Evolutionary conservation across 75 land plant genomes (phyloP).

Genomic region (Cryptomeria japonica): DNA sequence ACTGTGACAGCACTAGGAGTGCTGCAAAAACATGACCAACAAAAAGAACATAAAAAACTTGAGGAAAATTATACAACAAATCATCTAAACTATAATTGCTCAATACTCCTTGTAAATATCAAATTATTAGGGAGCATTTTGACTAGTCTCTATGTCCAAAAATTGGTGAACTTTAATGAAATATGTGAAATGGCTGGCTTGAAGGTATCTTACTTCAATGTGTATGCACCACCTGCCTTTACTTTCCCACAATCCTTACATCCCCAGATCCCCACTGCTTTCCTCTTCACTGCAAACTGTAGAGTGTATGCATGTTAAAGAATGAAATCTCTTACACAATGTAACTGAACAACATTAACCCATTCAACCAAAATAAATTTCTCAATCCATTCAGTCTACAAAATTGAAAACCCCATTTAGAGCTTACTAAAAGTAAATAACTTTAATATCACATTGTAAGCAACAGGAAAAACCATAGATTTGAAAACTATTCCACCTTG

Average conservation of each 20-base stretch:
- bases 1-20: constrained; percentile 90
- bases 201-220: constrained; percentile 56
- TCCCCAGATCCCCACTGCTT: constrained; percentile 87
- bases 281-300: constrained; percentile 87
- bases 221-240: constrained; percentile 87
- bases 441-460: background rate
- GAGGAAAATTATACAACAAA: background rate
- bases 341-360: background rate
- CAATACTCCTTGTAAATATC: background rate
- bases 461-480: background rate
- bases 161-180: background rate
- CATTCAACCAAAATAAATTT: background rate
- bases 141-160: background rate
- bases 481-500: constrained; percentile 32
- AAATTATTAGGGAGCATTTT: background rate
- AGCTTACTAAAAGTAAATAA: background rate
- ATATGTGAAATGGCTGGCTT: background rate
- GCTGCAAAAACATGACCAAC: constrained; percentile 31
- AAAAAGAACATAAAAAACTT: background rate
- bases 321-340: background rate
- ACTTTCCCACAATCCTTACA: constrained; percentile 90
- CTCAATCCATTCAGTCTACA: background rate
- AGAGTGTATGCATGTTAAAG: background rate
- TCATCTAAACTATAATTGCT: background rate
- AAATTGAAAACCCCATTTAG: background rate